A percentile compares a stretch with the other conserved stretches of the same genome.
Evolutionary conservation across 306 rosid genomes (phyloP).

Genomic region (Pterocarpus santalinus): DNA sequence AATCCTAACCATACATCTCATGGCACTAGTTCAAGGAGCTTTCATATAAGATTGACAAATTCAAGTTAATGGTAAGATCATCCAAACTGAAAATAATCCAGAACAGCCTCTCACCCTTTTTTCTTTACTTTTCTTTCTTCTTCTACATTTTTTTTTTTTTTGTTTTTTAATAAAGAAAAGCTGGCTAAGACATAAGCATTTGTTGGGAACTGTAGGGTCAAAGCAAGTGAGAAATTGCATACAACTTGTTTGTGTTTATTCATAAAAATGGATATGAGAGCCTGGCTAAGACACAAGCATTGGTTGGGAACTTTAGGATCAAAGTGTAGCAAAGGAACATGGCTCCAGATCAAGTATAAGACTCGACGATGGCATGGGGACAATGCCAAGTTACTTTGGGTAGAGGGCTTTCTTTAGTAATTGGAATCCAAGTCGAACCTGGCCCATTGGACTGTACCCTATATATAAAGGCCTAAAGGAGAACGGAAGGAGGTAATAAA

Average conservation of each 20-base stretch:
- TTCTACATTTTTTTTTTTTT: too few species aligned
- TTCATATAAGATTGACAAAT: too few species aligned
- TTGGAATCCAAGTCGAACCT: background rate
- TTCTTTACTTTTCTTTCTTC: too few species aligned
- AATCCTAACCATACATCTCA: too few species aligned
- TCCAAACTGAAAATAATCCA: too few species aligned
- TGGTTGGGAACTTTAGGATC: conserved; percentile 31
- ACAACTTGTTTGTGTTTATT: background rate
- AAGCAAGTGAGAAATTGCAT: background rate
- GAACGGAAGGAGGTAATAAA: conserved; percentile 13
- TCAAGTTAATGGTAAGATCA: too few species aligned
- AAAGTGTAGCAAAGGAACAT: conserved; percentile 23
- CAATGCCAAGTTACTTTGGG: conserved; percentile 19
- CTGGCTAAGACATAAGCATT: too few species aligned
- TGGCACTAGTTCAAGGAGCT: too few species aligned
- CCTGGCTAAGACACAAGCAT: conserved; percentile 5
- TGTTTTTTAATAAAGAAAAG: too few species aligned
- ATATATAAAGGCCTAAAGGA: background rate
- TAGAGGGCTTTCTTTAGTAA: conserved; percentile 14
- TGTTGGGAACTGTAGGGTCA: too few species aligned
- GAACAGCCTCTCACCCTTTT: too few species aligned
- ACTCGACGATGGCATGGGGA: background rate
- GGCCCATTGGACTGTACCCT: conserved; percentile 6
- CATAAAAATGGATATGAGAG: background rate
- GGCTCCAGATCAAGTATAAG: conserved; percentile 6